These are phyloP conservation scores for Moelleriella libera DNA, from an alignment of 2,329 filamentous ascomycete genomes.

Conservation along the genomic window DNA sequence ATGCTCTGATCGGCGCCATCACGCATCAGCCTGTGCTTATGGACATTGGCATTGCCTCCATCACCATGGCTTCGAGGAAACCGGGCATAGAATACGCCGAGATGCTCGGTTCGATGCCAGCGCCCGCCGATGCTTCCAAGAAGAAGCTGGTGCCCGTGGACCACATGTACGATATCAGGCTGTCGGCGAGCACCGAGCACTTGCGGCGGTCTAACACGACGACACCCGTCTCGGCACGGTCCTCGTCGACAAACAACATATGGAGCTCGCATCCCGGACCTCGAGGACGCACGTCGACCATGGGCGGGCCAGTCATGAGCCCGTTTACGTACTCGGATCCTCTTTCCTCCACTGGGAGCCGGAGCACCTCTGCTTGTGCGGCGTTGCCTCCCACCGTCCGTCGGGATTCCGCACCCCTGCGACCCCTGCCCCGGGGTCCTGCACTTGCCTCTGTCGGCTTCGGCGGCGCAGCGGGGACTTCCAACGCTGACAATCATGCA, in stretches of 20 bases:
- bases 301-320: slow-evolving; percentile 14
- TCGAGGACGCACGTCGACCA: slow-evolving; percentile 22
- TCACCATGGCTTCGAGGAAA: slow-evolving; percentile 73
- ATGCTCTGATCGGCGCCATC: slow-evolving; percentile 83
- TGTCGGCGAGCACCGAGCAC: slow-evolving; percentile 65
- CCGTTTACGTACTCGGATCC: slow-evolving; percentile 27
- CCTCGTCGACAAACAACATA: slow-evolving; percentile 17
- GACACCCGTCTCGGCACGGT: slow-evolving; percentile 18
- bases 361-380: slow-evolving; percentile 31
- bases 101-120: slow-evolving; percentile 14
- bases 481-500: slow-evolving; percentile 9
- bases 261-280: slow-evolving; percentile 10
- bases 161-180: slow-evolving; percentile 56
- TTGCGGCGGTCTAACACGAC: slow-evolving; percentile 29
- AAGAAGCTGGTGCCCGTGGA: slow-evolving; percentile 30
- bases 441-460: slow-evolving; percentile 5
- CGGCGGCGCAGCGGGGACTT: slow-evolving; percentile 4
- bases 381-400: slow-evolving; percentile 12
- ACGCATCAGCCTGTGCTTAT: slow-evolving; percentile 84
- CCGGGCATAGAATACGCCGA: slow-evolving; percentile 23
- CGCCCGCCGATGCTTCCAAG: slow-evolving; percentile 8
- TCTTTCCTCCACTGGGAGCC: slow-evolving; percentile 23
- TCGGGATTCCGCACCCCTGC: slow-evolving; percentile 15
- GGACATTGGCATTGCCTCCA: slow-evolving; percentile 77
- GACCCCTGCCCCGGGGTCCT: slow-evolving; percentile 9